Conservation (phyloP, 768 basidiomycete genomes). For the Pseudohyphozyma bogoriensis region DNA sequence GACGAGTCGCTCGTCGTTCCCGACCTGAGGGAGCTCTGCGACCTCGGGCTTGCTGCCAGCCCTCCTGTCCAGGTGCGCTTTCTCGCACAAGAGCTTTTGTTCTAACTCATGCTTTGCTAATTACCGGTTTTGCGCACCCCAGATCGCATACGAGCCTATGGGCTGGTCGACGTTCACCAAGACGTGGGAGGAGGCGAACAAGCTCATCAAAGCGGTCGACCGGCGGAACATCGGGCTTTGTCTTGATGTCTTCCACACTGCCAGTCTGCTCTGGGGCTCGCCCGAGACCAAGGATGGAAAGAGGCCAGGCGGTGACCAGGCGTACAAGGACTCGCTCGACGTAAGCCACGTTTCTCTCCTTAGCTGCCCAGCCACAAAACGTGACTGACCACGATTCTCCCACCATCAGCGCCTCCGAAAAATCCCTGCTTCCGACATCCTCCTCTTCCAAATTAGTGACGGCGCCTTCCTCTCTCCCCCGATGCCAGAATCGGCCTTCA, state of each 20-base stretch:
- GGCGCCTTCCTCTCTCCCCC: constrained; percentile 3
- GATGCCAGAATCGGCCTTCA: constrained; percentile 4
- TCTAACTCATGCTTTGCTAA: not conserved
- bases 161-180: constrained; percentile 6
- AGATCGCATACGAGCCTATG: constrained; percentile 12
- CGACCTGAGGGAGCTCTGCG: constrained; percentile 4
- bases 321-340: constrained; percentile 5
- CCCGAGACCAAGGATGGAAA: not conserved
- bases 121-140: not conserved
- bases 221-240: constrained; percentile 12
- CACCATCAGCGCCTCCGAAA: constrained; percentile 8
- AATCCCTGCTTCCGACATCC: not conserved
- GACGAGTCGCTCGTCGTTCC: not conserved
- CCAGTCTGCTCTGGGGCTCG: not conserved
- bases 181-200: constrained; percentile 7
- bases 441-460: constrained; percentile 14
- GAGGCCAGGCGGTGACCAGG: not conserved
- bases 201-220: constrained; percentile 6
- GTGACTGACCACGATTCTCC: not conserved
- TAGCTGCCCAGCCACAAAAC: not conserved
- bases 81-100: not conserved
- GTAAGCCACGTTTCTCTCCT: not conserved
- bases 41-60: not conserved
- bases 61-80: constrained; percentile 8
- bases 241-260: constrained; percentile 18